Evolutionary conservation across 2,329 filamentous ascomycete species (phyloP), one percentile per base, ranked within the genome.

Genomic region (Rhinocladiella similis): DNA sequence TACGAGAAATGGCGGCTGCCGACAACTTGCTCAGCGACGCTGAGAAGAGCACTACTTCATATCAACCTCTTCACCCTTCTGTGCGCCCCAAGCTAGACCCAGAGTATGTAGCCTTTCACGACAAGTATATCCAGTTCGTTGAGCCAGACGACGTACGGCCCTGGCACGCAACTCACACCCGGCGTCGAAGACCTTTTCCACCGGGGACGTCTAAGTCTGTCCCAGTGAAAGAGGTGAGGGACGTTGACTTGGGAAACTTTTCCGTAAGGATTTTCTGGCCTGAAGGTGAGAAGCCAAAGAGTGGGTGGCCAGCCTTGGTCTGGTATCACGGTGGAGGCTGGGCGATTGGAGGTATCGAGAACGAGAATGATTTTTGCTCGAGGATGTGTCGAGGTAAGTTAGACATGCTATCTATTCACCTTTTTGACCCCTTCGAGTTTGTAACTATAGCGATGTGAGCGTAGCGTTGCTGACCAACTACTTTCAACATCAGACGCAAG

Each of bases 281-380:
- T 0, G 63, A 68, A 3, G 77, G 76, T 0, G 60, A 72, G 5
- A 70, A 56, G 10, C 80, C 81, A 0, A 67, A 63, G 0, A 62
- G 60, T 0, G 81, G 82, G 27, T 84, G 81, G 81, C 81, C 81
- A 1, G 74, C 79, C 9, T 75, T 80, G 65, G 62, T 84, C 3
- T 85, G 81, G 66, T 81, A 77, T 62, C 82, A 84, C 62, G 82
- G 81, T 3, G 81, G 81, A 0, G 82, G 81, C 4, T 84, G 81
- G 80, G 81, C 83, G 2, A 60, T 83, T 29, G 81, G 81, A 0
- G 81, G 77, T 36, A 82, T 83, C 41, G 74, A 81, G 53, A 83
- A 80, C 0, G 82, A 84, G 69, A 83, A 84, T 60, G 74, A 76
- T 5, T 77, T 84, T 5, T 80, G 79, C 43, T 76, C 79, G 18